Evolutionary conservation across 441 rosid genomes (phyloP), one percentile per base, ranked within the genome.

Genomic region (Breynia disticha): DNA sequence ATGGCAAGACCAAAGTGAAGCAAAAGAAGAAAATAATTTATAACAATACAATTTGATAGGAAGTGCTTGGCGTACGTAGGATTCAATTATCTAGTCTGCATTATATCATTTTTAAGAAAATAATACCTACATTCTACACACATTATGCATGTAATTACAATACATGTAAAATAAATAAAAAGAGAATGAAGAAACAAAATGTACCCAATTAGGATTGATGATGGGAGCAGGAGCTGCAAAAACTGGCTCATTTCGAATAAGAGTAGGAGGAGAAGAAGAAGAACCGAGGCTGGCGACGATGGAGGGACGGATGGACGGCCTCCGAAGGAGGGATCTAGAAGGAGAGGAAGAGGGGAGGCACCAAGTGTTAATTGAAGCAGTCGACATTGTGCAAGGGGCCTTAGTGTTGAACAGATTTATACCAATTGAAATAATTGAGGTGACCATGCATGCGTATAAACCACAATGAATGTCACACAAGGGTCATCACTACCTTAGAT

Each of bases 191-290:
- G 6, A n/a, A 19, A 18, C 57, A 12, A 57, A 2, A 11, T 2
- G 13, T 90, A 87, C 95, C 93, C 73, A 75, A 57, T 68, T 54
- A 58, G 91, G 95, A 67, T 66, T 73, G 76, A 83, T 64, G 72
- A 80, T 53, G 44, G 93, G 95, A 50, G 84, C 64, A 18, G 96
- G 85, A 46, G 95, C 84, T 32, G 94, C 85, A 41, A 91, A 80
- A 63, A 91, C 86, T 7, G 98, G 96, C 57, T 87, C 74, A 77
- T 84, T 82, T n/a, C 94, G 68, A 75, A 86, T 80, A 67, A 91
- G 95, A 7, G 76, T 71, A 19, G 95, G 98, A 66, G 64, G n/a
- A n/a, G n/a, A 55, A 19, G 59, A 67, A 51, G 72, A 55, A 41
- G 75, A n/a, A n/a, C n/a, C 41, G 55, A 75, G 80, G 19, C 65